Percentiles rank a stretch among this genome's conserved stretches.
Conservation (phyloP, 129 eudicot species). For the Silybum marianum region DNA sequence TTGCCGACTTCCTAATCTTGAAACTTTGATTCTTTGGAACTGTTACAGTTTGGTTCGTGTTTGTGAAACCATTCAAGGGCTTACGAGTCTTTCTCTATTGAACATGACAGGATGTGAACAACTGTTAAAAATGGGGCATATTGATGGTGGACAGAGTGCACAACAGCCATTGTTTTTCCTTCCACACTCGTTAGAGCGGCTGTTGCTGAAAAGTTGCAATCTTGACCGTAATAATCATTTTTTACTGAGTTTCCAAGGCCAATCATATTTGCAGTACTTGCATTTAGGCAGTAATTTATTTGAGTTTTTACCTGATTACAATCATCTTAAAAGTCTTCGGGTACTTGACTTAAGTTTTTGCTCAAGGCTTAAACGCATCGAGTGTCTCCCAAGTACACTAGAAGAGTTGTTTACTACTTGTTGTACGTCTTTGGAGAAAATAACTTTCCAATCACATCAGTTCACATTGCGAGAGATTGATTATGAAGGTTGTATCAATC, state of each 20-base stretch:
- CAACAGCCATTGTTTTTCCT: background rate
- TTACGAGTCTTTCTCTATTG: constrained; percentile 21
- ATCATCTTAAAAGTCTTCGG: constrained; percentile 13
- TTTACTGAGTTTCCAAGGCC: background rate
- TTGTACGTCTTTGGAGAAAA: background rate
- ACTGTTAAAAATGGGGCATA: background rate
- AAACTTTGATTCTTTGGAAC: constrained; percentile 20
- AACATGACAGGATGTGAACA: constrained; percentile 18
- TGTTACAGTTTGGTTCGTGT: constrained; percentile 13
- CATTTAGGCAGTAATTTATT: constrained; percentile 20
- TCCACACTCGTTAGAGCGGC: constrained; percentile 9
- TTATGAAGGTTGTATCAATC: background rate
- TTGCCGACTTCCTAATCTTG: constrained; percentile 15
- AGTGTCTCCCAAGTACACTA: constrained; percentile 24
- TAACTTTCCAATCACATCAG: constrained; percentile 1
- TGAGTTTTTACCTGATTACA: background rate
- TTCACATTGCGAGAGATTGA: background rate
- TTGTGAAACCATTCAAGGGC: constrained; percentile 8
- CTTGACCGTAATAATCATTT: background rate
- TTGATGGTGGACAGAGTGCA: background rate
- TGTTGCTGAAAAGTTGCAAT: constrained; percentile 6
- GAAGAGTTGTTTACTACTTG: constrained; percentile 15
- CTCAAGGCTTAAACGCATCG: background rate
- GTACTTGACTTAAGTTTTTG: constrained; percentile 19
- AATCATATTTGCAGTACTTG: constrained; percentile 7